Base-by-base conservation (phyloP, 2,329 filamentous ascomycete species). In the Microcyclosporella mali region DNA sequence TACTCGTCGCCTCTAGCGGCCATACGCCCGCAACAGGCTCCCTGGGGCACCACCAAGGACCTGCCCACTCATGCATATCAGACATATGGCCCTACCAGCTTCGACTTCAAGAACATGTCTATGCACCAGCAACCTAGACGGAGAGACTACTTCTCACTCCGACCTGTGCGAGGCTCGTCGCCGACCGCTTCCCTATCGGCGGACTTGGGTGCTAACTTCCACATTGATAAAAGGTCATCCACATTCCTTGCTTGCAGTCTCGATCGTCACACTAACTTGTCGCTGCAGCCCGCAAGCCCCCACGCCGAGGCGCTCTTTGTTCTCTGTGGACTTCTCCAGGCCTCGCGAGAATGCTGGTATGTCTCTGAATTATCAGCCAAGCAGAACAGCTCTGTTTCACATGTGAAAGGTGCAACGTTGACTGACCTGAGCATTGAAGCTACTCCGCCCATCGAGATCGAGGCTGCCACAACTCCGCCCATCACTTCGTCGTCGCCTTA, bases 201-300 rank as follows among this genome's bases (percentile, higher is more conserved):
- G 49, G 92, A 98, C 68, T 76, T 97, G 57, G 95, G 89, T 45
- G 88, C 95, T 64, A 98, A 97, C 72, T 94, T 97, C 65, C 85
- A 90, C 63, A 85, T 97, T 64, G 89, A 95, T 67, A 88, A 84
- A 61, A 95, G 89, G 90, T 95, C 73, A 56, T 52, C 77, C 70
- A 56, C 56, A 58, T 58, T 61, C 55, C 55, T 56, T 56, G 55
- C 51, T 49, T 50, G 44, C 37, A 41, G 49, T 44, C 44, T 46
- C 47, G 50, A 44, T 48, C 47, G 51, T 32, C 37, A 52, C 66
- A 75, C 56, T 75, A 64, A 53, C 57, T 64, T 55, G 59, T 53
- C 59, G 58, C 33, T 61, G 43, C 66, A 94, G 88, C 66, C 88
- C 88, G 27, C 82, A 85, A 65, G 75, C 89, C 54, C 83, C 84